A percentile compares a stretch with the other conserved stretches of the same genome.
Conservation (phyloP, 208 protist species). For the Crithidia bombi region DNA sequence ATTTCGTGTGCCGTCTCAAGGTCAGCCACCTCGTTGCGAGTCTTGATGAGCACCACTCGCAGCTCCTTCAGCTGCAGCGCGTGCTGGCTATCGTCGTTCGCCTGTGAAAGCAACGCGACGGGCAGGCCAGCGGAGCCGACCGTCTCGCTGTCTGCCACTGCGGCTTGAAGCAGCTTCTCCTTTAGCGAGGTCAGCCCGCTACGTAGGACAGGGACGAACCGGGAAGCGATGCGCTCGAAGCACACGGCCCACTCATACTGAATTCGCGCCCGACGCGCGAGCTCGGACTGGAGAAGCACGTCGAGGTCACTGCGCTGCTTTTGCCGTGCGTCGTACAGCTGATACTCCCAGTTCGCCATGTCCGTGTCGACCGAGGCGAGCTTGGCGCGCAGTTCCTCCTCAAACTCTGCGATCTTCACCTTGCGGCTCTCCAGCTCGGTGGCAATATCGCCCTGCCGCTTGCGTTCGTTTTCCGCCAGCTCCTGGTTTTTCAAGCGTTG, state of each 20-base stretch:
- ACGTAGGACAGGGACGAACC: slow-evolving; percentile 47
- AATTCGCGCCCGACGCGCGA: slow-evolving; percentile 47
- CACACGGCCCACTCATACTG: slow-evolving; percentile 73
- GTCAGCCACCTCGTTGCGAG: slow-evolving; percentile 58
- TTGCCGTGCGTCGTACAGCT: slow-evolving; percentile 65
- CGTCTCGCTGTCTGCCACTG: neutral
- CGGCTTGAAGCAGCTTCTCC: slow-evolving; percentile 21
- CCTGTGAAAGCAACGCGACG: neutral
- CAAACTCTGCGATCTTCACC: slow-evolving; percentile 50
- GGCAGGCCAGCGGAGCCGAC: slow-evolving; percentile 9
- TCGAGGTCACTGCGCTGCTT: slow-evolving; percentile 47
- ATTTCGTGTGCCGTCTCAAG: slow-evolving; percentile 77
- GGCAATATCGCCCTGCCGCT: slow-evolving; percentile 53
- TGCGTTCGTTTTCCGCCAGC: slow-evolving; percentile 50
- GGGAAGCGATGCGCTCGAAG: slow-evolving; percentile 68
- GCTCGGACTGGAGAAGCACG: slow-evolving; percentile 53
- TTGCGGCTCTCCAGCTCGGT: slow-evolving; percentile 47
- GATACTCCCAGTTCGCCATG: slow-evolving; percentile 81
- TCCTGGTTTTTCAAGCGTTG: slow-evolving; percentile 46
- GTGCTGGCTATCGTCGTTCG: slow-evolving; percentile 7
- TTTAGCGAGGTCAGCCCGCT: slow-evolving; percentile 18
- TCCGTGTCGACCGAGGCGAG: slow-evolving; percentile 50
- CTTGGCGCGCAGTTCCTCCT: slow-evolving; percentile 50
- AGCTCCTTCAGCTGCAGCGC: slow-evolving; percentile 40
- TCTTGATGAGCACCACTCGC: slow-evolving; percentile 38